A percentile compares a stretch with the other conserved stretches of the same genome.
phyloP scores from a whole-genome alignment of 108 stramenopile genomes.

The Cyclotella kingstonii region DNA sequence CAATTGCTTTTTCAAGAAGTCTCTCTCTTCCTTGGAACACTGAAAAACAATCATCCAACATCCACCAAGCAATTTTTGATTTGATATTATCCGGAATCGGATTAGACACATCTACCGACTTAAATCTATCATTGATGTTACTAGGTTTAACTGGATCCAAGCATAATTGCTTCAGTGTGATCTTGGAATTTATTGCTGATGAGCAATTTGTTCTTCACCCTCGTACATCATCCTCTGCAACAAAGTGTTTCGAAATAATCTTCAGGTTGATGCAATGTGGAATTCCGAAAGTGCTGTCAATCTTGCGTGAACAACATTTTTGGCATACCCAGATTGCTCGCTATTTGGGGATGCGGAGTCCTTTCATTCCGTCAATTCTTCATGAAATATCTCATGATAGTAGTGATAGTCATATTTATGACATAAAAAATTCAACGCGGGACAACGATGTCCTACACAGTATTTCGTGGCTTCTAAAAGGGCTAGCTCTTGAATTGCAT shows the following conservation, averaged over 20 bases:
- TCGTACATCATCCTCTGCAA: conserved; percentile 42
- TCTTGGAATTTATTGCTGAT: conserved; percentile 54
- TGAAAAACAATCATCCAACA: conserved; percentile 20
- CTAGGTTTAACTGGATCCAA: conserved; percentile 32
- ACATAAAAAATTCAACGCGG: conserved; percentile 26
- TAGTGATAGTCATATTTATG: conserved; percentile 31
- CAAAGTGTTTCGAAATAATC: conserved; percentile 68
- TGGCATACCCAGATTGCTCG: conserved; percentile 33
- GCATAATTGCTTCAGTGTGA: conserved; percentile 57
- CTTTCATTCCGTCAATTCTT: conserved; percentile 36
- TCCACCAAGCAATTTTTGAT: conserved; percentile 37
- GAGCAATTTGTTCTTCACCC: conserved; percentile 35
- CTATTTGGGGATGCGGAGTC: conserved; percentile 27
- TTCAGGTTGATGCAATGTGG: conserved; percentile 46
- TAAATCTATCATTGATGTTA: conserved; percentile 27
- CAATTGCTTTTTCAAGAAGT: conserved; percentile 41
- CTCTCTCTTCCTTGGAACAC: conserved; percentile 45
- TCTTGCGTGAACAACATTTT: conserved; percentile 22
- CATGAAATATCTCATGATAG: conserved; percentile 28
- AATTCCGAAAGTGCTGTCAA: conserved; percentile 9
- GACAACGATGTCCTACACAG: conserved; percentile 53
- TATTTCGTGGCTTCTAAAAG: conserved; percentile 73
- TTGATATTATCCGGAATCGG: conserved; percentile 35
- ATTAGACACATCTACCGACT: conserved; percentile 7
- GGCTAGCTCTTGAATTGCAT: conserved; percentile 58